Base-by-base conservation (phyloP, 257 asterid species). In the Eucommia ulmoides region DNA sequence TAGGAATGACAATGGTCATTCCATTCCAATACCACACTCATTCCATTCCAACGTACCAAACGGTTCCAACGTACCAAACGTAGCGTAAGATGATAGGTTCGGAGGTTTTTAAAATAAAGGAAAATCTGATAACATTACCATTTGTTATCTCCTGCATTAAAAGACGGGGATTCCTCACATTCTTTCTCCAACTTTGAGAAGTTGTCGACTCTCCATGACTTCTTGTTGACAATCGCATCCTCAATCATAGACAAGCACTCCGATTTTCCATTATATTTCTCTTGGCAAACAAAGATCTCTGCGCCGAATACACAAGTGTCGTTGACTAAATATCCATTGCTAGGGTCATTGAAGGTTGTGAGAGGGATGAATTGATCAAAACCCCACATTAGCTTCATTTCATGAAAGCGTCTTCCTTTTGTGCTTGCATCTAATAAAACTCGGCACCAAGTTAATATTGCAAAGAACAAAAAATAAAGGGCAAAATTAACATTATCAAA, bases 281-380 rank as follows among this genome's bases (percentile, higher is more conserved):
- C 82, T 44, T 60, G 74, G 57, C 59, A 38, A 38, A 80, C 62
- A 41, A 77, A 80, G 19, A 83, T 64, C 50, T 80, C 88, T 17
- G 80, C 84, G 41, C 84, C 94, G 56, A 80, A 70, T n/a, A 75
- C 70, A 23, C 84, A 75, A 0, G 53, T 63, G 45, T 80, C 88
- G 7, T 80, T 51, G 8, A 67, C 61, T 44, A 75, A 64, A 64
- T 80, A 83, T 10, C 92, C 94, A 11, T 80, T 74, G 23, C 53
- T 49, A 22, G 77, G 52, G 59, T 83, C 74, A 19, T 55, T 65
- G 54, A 83, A 73, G 22, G 53, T 51, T 17, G 60, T 23, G 3
- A 68, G 84, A 62, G 81, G 65, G 24, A 83, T 56, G 68, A 77
- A 72, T 61, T 60, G 53, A 44, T 75, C 88, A 45, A 80, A 77